Evolutionary conservation across 148 eudicot species (phyloP).

Genomic region (Agrostemma githago): DNA sequence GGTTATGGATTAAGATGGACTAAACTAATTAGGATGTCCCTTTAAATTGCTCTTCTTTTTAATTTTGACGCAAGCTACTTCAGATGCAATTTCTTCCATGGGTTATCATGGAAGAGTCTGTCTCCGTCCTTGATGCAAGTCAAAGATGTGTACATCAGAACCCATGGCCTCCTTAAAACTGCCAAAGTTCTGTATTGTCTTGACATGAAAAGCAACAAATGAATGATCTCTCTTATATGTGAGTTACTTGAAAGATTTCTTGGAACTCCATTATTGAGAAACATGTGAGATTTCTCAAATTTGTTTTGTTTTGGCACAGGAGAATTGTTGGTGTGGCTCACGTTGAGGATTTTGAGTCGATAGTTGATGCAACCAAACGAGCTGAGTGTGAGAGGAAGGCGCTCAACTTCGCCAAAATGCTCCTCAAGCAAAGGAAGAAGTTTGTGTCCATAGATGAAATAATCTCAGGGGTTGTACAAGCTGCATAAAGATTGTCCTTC

Average conservation of each 20-base stretch:
- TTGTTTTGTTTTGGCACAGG: conserved; percentile 37
- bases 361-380: conserved; percentile 47
- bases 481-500: conserved; percentile 3
- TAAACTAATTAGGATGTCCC: neutral
- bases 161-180: neutral
- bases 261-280: too few relatives aligned
- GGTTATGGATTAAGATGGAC: neutral
- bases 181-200: too few relatives aligned
- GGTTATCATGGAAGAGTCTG: neutral
- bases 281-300: neutral
- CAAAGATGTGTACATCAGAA: neutral
- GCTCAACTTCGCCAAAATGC: conserved; percentile 71
- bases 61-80: neutral
- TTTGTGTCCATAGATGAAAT: conserved; percentile 56
- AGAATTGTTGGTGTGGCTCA: conserved; percentile 95
- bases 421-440: conserved; percentile 59
- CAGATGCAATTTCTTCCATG: neutral
- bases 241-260: too few relatives aligned
- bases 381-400: conserved; percentile 84
- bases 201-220: too few relatives aligned
- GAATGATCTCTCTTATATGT: too few relatives aligned
- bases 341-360: conserved; percentile 90
- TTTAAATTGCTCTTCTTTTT: neutral
- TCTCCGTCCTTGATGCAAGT: neutral
- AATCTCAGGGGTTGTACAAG: conserved; percentile 39